Conservation (phyloP, 345 rosid genomes). For the Durio zibethinus region DNA sequence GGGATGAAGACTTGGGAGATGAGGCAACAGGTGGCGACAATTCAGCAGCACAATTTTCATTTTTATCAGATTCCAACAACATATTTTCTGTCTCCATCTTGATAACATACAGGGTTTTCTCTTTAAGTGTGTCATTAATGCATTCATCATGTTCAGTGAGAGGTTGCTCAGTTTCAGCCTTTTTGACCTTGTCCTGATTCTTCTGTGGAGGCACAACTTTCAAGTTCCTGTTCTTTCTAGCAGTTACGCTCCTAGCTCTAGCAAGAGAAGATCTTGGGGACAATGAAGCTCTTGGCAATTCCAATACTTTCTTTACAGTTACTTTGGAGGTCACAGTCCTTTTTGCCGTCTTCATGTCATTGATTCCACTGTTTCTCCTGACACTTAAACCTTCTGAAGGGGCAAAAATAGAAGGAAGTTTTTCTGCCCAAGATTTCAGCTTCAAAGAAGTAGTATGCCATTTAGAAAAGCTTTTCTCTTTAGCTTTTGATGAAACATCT, state of each 20-base stretch:
- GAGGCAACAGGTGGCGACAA: constrained; percentile 24
- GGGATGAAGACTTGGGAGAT: constrained; percentile 17
- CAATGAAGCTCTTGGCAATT: constrained; percentile 31
- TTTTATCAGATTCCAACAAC: constrained; percentile 41
- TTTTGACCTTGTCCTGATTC: constrained; percentile 31
- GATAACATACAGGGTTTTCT: constrained; percentile 66
- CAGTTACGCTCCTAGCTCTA: constrained; percentile 32
- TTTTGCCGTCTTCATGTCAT: constrained; percentile 30
- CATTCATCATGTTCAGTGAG: constrained; percentile 17
- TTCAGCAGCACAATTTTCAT: constrained; percentile 38
- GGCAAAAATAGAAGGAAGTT: constrained; percentile 20
- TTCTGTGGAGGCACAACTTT: constrained; percentile 32
- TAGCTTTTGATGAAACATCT: constrained; percentile 30
- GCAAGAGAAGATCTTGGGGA: constrained; percentile 24
- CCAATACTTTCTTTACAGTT: constrained; percentile 27
- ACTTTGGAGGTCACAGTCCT: constrained; percentile 23
- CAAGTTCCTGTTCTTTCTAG: constrained; percentile 33
- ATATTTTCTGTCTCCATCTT: constrained; percentile 46
- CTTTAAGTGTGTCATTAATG: constrained; percentile 35
- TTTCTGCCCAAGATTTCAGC: constrained; percentile 35
- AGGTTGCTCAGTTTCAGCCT: constrained; percentile 28
- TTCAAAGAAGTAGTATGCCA: constrained; percentile 32
- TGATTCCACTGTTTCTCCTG: constrained; percentile 28
- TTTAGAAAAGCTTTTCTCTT: constrained; percentile 30
- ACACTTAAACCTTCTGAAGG: constrained; percentile 28